Conservation (phyloP, 768 basidiomycete genomes). For the Clavulina sp. region DNA sequence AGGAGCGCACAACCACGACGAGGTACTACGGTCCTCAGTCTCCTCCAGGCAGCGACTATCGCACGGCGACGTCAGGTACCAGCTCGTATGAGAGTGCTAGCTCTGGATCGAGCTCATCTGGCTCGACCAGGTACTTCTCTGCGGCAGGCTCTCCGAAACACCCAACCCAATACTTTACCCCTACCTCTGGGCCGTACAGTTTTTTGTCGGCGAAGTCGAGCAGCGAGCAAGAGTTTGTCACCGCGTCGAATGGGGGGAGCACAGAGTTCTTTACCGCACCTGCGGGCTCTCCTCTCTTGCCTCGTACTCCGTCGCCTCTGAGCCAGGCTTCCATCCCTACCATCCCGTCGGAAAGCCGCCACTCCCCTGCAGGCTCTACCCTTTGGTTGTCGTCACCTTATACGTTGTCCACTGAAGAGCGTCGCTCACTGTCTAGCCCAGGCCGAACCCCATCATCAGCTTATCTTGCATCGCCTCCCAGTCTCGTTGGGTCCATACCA, state of each 20-base stretch:
- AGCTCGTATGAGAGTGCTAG: constrained; percentile 16
- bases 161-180: constrained; percentile 11
- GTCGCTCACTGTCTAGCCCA: not conserved
- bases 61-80: constrained; percentile 15
- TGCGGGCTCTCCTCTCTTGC: not conserved
- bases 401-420: not conserved
- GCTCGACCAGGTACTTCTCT: constrained; percentile 17
- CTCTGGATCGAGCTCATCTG: constrained; percentile 14
- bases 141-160: too few species aligned
- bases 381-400: not conserved
- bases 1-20: too few species aligned
- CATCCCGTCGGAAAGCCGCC: not conserved
- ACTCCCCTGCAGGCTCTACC: not conserved
- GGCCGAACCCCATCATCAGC: not conserved
- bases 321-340: not conserved
- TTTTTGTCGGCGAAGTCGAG: not conserved
- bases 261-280: constrained; percentile 32
- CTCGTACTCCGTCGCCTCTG: not conserved
- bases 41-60: too few species aligned
- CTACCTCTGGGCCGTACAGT: not conserved
- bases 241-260: constrained; percentile 27
- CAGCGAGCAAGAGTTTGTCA: constrained; percentile 19
- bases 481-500: not conserved
- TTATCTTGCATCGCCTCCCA: not conserved
- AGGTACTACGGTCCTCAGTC: too few species aligned